Percentiles rank a stretch among this genome's conserved stretches.
Conservation (phyloP, 1,284 basidiomycete species). For the Phlebopus sp. region DNA sequence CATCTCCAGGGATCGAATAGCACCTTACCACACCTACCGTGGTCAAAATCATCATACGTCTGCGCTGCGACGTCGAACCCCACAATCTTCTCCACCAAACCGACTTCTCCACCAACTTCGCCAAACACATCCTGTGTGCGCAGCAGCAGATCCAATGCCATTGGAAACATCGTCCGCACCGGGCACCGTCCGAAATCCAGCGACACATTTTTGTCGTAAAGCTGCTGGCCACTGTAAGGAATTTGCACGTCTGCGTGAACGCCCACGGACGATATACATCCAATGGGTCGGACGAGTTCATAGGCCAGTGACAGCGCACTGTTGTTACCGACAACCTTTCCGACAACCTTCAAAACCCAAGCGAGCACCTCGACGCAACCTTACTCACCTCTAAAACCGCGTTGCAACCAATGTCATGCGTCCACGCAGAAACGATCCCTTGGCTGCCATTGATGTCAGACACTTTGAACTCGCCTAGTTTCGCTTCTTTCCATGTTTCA, state of each 20-base stretch:
- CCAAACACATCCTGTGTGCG: constrained; percentile 71
- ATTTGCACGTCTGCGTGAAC: constrained; percentile 58
- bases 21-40: constrained; percentile 68
- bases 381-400: constrained; percentile 60
- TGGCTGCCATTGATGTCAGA: constrained; percentile 52
- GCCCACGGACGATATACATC: constrained; percentile 77
- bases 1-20: constrained; percentile 66
- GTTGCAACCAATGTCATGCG: constrained; percentile 56
- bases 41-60: constrained; percentile 64
- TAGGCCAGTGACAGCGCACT: constrained; percentile 72
- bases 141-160: constrained; percentile 69
- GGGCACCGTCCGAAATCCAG: constrained; percentile 87
- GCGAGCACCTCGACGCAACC: background rate
- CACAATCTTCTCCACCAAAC: constrained; percentile 64
- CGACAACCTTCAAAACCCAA: constrained; percentile 2
- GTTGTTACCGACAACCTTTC: constrained; percentile 77
- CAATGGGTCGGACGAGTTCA: constrained; percentile 77
- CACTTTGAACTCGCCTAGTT: constrained; percentile 49
- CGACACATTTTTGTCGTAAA: constrained; percentile 83
- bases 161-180: constrained; percentile 74
- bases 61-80: constrained; percentile 53
- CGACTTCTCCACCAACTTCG: constrained; percentile 51
- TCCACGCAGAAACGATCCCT: constrained; percentile 47
- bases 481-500: constrained; percentile 38
- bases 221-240: constrained; percentile 58